phyloP scores from a whole-genome alignment of 768 basidiomycete genomes.

The Multifurca ochricompacta region DNA sequence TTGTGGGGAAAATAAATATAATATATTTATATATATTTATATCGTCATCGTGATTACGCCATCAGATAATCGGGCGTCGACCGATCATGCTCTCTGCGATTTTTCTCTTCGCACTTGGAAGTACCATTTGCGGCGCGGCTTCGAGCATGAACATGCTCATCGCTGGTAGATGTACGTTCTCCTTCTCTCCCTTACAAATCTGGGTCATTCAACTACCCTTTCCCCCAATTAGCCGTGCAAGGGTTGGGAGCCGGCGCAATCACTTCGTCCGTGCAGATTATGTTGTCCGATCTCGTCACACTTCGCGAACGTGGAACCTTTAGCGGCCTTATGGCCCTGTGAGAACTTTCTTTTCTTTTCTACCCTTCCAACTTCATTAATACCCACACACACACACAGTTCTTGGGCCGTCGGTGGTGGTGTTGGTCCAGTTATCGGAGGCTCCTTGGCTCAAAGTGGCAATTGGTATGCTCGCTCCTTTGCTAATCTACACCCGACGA shows the following conservation, averaged over 20 bases:
- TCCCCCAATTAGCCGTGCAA: slow-evolving; percentile 20
- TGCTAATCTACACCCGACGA: no score
- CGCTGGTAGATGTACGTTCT: slow-evolving; percentile 24
- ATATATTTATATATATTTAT: no score
- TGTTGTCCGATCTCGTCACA: slow-evolving; percentile 30
- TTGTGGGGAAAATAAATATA: no score
- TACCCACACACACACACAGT: slow-evolving; percentile 10
- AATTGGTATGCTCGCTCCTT: slow-evolving; percentile 5
- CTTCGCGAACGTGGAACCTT: slow-evolving; percentile 30
- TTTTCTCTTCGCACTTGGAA: slow-evolving; percentile 26
- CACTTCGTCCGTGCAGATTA: slow-evolving; percentile 26
- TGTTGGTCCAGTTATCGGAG: slow-evolving; percentile 27
- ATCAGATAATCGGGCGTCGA: slow-evolving; percentile 28
- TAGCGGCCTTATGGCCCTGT: slow-evolving; percentile 28
- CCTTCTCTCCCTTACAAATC: background rate
- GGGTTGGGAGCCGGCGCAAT: slow-evolving; percentile 28
- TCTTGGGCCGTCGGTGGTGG: slow-evolving; percentile 26
- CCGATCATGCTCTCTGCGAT: slow-evolving; percentile 24
- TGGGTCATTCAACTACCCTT: background rate
- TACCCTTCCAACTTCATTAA: background rate
- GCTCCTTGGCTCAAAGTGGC: slow-evolving; percentile 22
- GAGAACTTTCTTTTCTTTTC: background rate
- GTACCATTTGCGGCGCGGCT: slow-evolving; percentile 30
- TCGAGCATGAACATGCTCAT: slow-evolving; percentile 29
- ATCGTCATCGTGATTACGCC: background rate